phyloP scores from a whole-genome alignment of 1,139 yeast genomes.

The Geotrichum carabidarum region DNA sequence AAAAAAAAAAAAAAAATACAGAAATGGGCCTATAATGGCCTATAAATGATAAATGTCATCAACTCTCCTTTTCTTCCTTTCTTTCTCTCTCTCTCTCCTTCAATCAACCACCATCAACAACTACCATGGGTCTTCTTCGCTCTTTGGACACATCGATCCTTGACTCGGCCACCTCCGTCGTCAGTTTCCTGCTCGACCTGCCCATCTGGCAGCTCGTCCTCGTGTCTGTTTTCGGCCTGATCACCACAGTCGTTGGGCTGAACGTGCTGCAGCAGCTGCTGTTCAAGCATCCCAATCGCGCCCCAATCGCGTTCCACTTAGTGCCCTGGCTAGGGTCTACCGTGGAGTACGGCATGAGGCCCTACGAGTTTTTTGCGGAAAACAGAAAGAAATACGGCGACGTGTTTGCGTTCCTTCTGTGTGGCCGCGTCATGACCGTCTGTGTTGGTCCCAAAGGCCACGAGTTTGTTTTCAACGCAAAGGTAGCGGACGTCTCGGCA shows the following conservation, averaged over 20 bases:
- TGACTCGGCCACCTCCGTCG: constrained; percentile 6
- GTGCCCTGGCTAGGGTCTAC: constrained; percentile 96
- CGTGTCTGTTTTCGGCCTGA: constrained; percentile 21
- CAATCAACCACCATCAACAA: background rate
- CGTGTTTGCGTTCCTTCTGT: constrained; percentile 77
- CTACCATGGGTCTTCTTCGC: constrained; percentile 18
- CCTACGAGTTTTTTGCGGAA: constrained; percentile 77
- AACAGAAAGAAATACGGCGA: constrained; percentile 85
- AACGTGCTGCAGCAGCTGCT: constrained; percentile 66
- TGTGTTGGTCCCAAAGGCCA: constrained; percentile 96
- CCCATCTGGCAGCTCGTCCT: constrained; percentile 32
- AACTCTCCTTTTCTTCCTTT: background rate
- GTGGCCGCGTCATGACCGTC: constrained; percentile 93
- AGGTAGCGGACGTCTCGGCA: constrained; percentile 84
- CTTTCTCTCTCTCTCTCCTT: background rate
- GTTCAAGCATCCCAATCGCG: constrained; percentile 54
- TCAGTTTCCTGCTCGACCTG: constrained; percentile 19
- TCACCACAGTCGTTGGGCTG: constrained; percentile 46
- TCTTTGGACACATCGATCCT: constrained; percentile 34
- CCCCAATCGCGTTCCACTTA: constrained; percentile 90
- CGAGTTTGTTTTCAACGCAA: constrained; percentile 90
- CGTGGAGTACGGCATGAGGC: constrained; percentile 80
- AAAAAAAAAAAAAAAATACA: too few relatives aligned
- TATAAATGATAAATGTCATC: too few relatives aligned
- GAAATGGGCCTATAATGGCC: too few relatives aligned